These are phyloP conservation scores for Chytriomyces sp. DNA, from an alignment of 192 early-diverging fungal species.

Conservation along the genomic window DNA sequence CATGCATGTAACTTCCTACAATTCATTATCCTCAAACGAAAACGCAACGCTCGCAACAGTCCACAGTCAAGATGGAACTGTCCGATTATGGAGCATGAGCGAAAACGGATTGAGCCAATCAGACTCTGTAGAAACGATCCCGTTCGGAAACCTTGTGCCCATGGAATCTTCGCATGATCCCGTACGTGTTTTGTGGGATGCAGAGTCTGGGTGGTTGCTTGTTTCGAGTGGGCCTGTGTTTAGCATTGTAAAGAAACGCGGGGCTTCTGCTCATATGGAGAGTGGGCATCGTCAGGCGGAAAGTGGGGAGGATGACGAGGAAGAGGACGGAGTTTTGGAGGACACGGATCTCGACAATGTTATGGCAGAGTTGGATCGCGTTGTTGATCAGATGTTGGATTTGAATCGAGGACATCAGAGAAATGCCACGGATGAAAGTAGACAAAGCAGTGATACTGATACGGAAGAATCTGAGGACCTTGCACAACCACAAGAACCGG, in stretches of 20 bases:
- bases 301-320: neutral
- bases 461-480: neutral
- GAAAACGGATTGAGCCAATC: neutral
- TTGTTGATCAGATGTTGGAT: conserved; percentile 25
- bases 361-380: conserved; percentile 35
- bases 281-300: neutral
- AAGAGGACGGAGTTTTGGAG: neutral
- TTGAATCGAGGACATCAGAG: neutral
- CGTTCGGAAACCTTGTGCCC: neutral
- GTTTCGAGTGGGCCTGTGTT: conserved; percentile 12
- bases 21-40: neutral
- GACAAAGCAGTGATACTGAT: neutral
- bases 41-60: neutral
- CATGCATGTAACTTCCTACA: neutral
- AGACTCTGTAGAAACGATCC: neutral
- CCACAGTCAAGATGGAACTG: neutral
- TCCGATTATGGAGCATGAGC: neutral
- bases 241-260: neutral
- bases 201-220: conserved; percentile 9
- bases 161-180: neutral
- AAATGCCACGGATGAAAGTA: neutral
- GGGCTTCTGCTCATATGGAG: neutral
- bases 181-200: too few species aligned
- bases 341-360: neutral
- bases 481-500: too few species aligned